Evolutionary conservation across 164 flowering plant species (phyloP).

Genomic region (Saururus chinensis): DNA sequence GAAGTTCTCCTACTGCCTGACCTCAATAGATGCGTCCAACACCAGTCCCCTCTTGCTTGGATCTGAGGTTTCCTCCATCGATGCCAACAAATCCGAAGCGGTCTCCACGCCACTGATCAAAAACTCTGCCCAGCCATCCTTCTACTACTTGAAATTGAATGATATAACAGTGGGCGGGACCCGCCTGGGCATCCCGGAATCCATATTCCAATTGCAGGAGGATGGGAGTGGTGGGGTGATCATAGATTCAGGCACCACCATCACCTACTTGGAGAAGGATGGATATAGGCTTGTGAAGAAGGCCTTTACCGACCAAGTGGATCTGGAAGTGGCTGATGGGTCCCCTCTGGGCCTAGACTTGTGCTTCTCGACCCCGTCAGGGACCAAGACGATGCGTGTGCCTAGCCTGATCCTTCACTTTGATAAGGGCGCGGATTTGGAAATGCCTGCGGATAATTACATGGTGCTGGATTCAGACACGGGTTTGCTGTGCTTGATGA

Average conservation of each 20-base stretch:
- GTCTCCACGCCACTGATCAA: constrained; percentile 40
- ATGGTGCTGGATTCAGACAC: constrained; percentile 43
- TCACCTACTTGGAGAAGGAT: constrained; percentile 47
- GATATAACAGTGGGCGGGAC: constrained; percentile 67
- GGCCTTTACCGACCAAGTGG: constrained; percentile 45
- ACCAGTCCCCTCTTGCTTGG: constrained; percentile 62
- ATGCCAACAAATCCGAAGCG: constrained; percentile 1
- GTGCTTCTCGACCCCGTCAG: constrained; percentile 50
- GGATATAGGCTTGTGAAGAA: constrained; percentile 37
- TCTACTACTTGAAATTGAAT: constrained; percentile 58
- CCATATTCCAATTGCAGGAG: constrained; percentile 33
- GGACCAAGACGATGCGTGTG: constrained; percentile 23
- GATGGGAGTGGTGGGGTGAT: constrained; percentile 81
- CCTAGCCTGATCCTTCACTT: constrained; percentile 69
- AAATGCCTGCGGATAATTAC: constrained; percentile 66
- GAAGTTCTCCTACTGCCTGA: constrained; percentile 72
- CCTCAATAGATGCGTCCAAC: constrained; percentile 43
- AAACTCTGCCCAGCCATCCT: constrained; percentile 59
- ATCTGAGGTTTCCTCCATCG: constrained; percentile 11
- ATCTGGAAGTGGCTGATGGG: constrained; percentile 32
- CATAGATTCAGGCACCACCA: constrained; percentile 86
- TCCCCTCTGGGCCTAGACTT: constrained; percentile 52
- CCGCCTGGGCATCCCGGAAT: constrained; percentile 31
- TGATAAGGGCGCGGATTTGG: constrained; percentile 44
- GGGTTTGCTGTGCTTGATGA: constrained; percentile 64